phyloP scores from a whole-genome alignment of 306 rosid genomes.

The Lablab purpureus region DNA sequence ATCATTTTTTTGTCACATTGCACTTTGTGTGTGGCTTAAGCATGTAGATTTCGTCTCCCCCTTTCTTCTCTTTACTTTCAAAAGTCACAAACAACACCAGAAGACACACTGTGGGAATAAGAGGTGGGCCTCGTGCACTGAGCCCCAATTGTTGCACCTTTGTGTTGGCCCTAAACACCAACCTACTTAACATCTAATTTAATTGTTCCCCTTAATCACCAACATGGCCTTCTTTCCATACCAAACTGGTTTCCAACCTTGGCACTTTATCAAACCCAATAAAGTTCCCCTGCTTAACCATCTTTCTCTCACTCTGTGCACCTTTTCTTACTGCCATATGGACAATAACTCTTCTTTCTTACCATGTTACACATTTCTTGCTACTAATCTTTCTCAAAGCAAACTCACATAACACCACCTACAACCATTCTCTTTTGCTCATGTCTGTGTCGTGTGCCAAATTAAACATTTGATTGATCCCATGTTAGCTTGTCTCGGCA shows the following conservation, averaged over 20 bases:
- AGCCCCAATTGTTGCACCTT: conserved; percentile 54
- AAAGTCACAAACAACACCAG: conserved; percentile 37
- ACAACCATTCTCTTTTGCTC: conserved; percentile 44
- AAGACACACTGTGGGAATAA: conserved; percentile 36
- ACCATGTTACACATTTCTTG: too few relatives aligned
- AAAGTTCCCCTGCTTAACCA: conserved; percentile 46
- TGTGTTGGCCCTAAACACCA: conserved; percentile 50
- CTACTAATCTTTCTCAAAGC: too few relatives aligned
- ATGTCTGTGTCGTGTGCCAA: conserved; percentile 34
- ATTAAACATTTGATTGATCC: conserved; percentile 44
- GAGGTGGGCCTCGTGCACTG: conserved; percentile 56
- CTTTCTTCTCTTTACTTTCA: conserved; percentile 40
- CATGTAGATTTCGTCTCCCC: conserved; percentile 40
- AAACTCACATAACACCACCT: too few relatives aligned
- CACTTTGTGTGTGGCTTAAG: conserved; percentile 66
- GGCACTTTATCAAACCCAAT: conserved; percentile 54
- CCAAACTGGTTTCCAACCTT: conserved; percentile 44
- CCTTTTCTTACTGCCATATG: not conserved
- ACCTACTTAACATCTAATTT: conserved; percentile 35
- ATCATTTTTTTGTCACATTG: conserved; percentile 30
- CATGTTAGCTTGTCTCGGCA: conserved; percentile 41
- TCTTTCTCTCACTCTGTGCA: conserved; percentile 41
- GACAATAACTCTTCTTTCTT: not conserved
- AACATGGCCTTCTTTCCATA: conserved; percentile 46
- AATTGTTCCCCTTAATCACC: conserved; percentile 52